Conservation (phyloP, 78 protist species). For the Monosiga brevicollis region DNA sequence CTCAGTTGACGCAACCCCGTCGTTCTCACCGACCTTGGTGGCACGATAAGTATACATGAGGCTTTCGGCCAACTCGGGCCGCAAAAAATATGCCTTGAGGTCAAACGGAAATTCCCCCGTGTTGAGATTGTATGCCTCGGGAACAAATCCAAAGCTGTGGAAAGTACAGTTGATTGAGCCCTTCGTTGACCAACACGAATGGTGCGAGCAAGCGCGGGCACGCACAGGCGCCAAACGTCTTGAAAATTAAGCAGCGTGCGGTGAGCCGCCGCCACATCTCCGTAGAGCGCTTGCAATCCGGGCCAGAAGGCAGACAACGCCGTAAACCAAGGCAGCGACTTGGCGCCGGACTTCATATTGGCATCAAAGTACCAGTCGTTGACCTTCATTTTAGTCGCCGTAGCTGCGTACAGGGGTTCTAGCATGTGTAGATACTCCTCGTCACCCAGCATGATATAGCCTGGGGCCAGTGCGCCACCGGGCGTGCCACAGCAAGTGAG, state of each 20-base stretch:
- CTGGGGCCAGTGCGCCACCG: too few species aligned
- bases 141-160: conserved; percentile 48
- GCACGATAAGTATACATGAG: conserved; percentile 42
- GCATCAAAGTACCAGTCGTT: neutral
- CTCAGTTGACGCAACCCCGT: too few species aligned
- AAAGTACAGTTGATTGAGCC: neutral
- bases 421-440: conserved; percentile 14
- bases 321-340: neutral
- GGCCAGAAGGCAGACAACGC: conserved; percentile 66
- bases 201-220: too few species aligned
- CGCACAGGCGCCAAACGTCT: conserved; percentile 43
- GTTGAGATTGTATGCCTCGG: conserved; percentile 47
- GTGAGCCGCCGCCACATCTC: conserved; percentile 35
- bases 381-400: neutral
- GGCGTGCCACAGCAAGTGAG: too few species aligned
- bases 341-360: conserved; percentile 42
- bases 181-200: too few species aligned
- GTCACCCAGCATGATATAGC: conserved; percentile 5
- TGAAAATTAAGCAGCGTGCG: conserved; percentile 28
- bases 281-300: conserved; percentile 42
- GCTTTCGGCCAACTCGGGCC: conserved; percentile 80
- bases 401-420: neutral
- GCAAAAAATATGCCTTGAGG: conserved; percentile 49
- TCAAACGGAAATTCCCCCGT: neutral
- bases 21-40: too few species aligned